Evolutionary conservation across 2,329 filamentous ascomycete genomes (phyloP).

Genomic region (Paracoccidioides brasiliensis): DNA sequence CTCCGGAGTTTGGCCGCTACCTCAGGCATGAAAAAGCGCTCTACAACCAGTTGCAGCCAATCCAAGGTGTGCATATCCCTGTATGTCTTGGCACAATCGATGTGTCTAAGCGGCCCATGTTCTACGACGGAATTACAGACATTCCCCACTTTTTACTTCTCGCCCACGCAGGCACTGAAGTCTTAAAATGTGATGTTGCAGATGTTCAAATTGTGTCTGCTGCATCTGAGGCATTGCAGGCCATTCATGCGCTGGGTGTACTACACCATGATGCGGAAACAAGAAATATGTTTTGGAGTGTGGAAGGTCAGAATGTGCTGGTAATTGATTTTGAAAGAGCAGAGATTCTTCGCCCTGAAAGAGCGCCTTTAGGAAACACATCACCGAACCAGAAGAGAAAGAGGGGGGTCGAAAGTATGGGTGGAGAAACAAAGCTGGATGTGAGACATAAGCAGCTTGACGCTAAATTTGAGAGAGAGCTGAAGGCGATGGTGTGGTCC

Average conservation of each 20-base stretch:
- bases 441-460: conserved; percentile 1
- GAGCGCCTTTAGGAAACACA: neutral
- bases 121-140: conserved; percentile 7
- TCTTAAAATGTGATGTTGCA: neutral
- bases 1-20: conserved; percentile 3
- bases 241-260: conserved; percentile 8
- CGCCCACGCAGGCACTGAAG: conserved; percentile 5
- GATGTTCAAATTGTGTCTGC: neutral
- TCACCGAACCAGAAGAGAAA: conserved; percentile 3
- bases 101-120: conserved; percentile 5
- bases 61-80: conserved; percentile 12
- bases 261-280: conserved; percentile 3
- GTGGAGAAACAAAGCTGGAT: neutral
- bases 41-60: conserved; percentile 8
- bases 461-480: conserved; percentile 1
- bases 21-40: conserved; percentile 10
- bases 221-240: conserved; percentile 3
- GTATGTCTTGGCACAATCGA: conserved; percentile 13
- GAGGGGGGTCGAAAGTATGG: neutral
- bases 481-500: neutral
- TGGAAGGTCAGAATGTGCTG: conserved; percentile 6
- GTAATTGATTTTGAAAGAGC: conserved; percentile 9
- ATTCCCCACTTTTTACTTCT: conserved; percentile 9
- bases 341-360: neutral
- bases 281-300: conserved; percentile 9